Evolutionary conservation across 345 rosid species (phyloP), one percentile per base, ranked within the genome.

Genomic region (Salix udensis): DNA sequence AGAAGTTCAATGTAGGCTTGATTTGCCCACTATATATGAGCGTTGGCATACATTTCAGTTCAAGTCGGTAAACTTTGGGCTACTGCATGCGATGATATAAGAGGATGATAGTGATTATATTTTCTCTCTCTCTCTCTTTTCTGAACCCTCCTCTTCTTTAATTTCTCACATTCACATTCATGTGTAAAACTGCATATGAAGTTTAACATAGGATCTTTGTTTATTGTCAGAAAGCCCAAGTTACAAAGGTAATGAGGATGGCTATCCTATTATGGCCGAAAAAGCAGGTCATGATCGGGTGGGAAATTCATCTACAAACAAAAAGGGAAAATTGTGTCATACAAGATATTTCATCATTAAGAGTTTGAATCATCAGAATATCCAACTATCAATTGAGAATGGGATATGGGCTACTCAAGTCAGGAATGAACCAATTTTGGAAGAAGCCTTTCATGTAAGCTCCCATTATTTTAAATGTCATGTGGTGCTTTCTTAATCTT

Each of bases 391-490:
- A 61, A 78, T 92, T 14, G 90, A 90, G 81, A 91, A 79, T 83
- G 98, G 95, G 73, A 89, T 92, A 71, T 95, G 97, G 98, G 98
- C 98, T 77, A 95, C 98, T 82, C 97, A 95, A 85, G 97, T 95
- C 72, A 92, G 91, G 97, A 95, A 95, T 85, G 98, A 95, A 86
- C 97, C 97, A 73, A 92, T 95, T 79, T 71, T 91, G 86, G 97
- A 95, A 82, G 98, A 92, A 65, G 97, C 97, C 78, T 95, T 92
- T 89, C 86, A 82, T 84, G 97, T 92, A 86, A 92, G 94, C 81
- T 48, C 75, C 74, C 72, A 48, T 76, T 67, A 40, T 68, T 70
- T 77, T 30, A 24, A 46, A 46, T 64, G 70, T 72, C 73, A 23
- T 87, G 24, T 71, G 60, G 62, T 68, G 30, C 65, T 79, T 67